A percentile compares a stretch with the other conserved stretches of the same genome.
Conservation (phyloP, 2,329 filamentous ascomycete species). For the Calycina herbarum region DNA sequence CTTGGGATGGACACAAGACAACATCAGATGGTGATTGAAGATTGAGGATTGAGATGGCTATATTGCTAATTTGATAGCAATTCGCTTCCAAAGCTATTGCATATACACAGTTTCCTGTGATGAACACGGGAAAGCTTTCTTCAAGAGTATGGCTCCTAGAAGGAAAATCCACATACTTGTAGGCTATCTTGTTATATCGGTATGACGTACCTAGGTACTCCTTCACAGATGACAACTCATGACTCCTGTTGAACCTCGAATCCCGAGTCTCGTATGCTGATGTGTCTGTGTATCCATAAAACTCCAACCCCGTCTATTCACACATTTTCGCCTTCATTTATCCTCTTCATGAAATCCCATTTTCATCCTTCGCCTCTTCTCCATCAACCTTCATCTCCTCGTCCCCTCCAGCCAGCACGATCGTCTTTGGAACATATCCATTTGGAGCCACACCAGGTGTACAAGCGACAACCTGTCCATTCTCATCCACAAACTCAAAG, state of each 20-base stretch:
- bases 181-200: background rate
- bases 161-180: background rate
- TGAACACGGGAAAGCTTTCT: background rate
- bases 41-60: background rate
- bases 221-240: background rate
- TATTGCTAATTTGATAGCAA: background rate
- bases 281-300: conserved; percentile 6
- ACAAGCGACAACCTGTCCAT: conserved; percentile 79
- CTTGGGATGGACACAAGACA: background rate
- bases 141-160: background rate
- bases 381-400: conserved; percentile 55
- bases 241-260: background rate
- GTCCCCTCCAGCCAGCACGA: conserved; percentile 62
- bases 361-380: conserved; percentile 27
- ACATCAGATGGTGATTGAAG: too few species aligned
- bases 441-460: conserved; percentile 71
- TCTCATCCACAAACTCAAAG: conserved; percentile 95
- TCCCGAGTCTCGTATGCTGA: background rate
- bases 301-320: conserved; percentile 18
- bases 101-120: too few species aligned
- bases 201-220: background rate
- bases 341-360: conserved; percentile 41
- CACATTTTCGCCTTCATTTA: background rate
- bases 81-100: background rate
- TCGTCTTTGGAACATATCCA: conserved; percentile 60